Evolutionary conservation across 2,329 filamentous ascomycete species (phyloP), one percentile per base, ranked within the genome.

Genomic region (Stemphylium beticola): DNA sequence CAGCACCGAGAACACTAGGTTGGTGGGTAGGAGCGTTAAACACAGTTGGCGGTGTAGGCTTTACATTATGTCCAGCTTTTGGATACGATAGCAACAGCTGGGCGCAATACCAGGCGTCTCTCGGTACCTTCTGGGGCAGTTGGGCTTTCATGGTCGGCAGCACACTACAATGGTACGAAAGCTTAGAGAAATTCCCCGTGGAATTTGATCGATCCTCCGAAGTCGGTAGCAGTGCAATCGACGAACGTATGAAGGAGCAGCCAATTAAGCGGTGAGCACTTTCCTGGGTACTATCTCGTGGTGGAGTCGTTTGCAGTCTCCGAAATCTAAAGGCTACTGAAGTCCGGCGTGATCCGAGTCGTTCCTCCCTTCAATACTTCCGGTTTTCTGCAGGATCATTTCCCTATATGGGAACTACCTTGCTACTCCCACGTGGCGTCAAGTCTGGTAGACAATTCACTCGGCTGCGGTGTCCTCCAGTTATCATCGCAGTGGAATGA

Each of bases 21-120:
- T 89, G 87, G 87, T 85, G 89, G 69, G 83, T 90, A 60, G 87
- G 85, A 0, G 71, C 82, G 8, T 89, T 86, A 85, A 89, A 89
- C 62, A 69, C 87, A 2, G 75, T 89, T 17, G 87, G 87, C 1
- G 82, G 82, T 1, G 64, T 88, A 20, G 86, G 86, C 0, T 89
- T 88, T 66, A 87, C 84, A 4, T 53, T 78, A 26, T 68, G 69
- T 60, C 68, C 74, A 5, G 66, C 64, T 1, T 74, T 75, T 56
- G 74, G 73, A 20, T 74, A 71, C 18, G 64, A 73, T 45, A 46
- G 46, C 5, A 52, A 38, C 5, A 69, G 61, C 34, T 73, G 72
- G 72, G 65, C 66, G 14, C 68, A 73, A 46, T 75, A 73, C 44
- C 71, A 75, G 46, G 62, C 69, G 3, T 59, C 53, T 8, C 54